Evolutionary conservation across 2,329 filamentous ascomycete genomes (phyloP).

Genomic region (Acephala macrosclerotiorum): DNA sequence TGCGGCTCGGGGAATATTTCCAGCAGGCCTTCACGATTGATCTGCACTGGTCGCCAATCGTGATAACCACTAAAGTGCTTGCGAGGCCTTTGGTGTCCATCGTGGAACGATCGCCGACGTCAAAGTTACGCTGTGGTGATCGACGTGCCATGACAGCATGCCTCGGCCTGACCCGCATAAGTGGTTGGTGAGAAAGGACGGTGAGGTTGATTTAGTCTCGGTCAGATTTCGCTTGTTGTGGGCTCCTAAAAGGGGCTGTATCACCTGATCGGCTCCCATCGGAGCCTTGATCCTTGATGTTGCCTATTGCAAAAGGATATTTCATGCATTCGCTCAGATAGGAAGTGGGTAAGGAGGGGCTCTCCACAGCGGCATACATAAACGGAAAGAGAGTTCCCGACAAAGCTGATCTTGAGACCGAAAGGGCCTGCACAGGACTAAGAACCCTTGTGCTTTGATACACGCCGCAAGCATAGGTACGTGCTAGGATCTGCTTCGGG

Average conservation of each 20-base stretch:
- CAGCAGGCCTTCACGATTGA: not conserved
- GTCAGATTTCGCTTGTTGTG: not conserved
- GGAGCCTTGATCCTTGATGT: not conserved
- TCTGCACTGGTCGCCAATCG: not conserved
- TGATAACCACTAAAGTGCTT: not conserved
- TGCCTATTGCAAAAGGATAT: not conserved
- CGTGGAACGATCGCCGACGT: not conserved
- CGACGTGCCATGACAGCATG: conserved; percentile 1
- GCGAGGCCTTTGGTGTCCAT: not conserved
- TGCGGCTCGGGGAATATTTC: conserved; percentile 12
- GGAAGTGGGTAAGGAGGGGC: not conserved
- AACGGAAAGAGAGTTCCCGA: not conserved
- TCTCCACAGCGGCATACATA: not conserved
- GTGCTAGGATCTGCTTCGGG: not conserved
- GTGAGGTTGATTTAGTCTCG: conserved; percentile 5
- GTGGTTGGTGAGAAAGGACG: not conserved
- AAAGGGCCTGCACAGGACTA: not conserved
- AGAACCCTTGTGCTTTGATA: not conserved
- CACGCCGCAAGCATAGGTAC: not conserved
- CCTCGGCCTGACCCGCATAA: not conserved
- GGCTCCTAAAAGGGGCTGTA: not conserved
- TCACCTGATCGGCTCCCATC: conserved; percentile 4
- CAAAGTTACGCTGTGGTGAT: not conserved
- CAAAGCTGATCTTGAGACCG: not conserved
- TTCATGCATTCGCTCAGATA: not conserved